phyloP scores from a whole-genome alignment of 192 early-diverging fungal genomes.

The Dissophora ornata region DNA sequence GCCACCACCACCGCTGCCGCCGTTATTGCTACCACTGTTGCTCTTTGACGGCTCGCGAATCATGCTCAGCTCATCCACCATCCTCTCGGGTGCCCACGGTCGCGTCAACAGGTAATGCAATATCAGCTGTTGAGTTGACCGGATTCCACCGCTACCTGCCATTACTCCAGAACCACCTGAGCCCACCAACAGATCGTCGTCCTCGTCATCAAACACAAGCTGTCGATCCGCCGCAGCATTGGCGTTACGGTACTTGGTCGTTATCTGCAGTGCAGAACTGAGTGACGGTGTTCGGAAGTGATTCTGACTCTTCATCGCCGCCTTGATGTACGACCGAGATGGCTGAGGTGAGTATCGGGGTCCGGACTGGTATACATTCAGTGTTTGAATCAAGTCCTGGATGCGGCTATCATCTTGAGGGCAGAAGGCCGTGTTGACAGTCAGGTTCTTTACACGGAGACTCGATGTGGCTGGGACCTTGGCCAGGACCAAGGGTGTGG shows the following conservation, averaged over 20 bases:
- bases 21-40: conserved; percentile 9
- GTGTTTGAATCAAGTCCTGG: conserved; percentile 63
- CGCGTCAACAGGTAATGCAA: conserved; percentile 77
- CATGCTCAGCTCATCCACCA: conserved; percentile 76
- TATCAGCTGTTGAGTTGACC: conserved; percentile 65
- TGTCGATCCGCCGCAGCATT: conserved; percentile 14
- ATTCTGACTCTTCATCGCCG: conserved; percentile 56
- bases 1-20: neutral
- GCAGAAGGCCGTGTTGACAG: conserved; percentile 14
- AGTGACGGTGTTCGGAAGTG: conserved; percentile 62
- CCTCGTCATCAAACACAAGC: conserved; percentile 55
- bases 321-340: conserved; percentile 57
- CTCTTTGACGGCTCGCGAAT: conserved; percentile 67
- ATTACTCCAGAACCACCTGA: too few relatives aligned
- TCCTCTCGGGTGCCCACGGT: conserved; percentile 75
- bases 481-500: too few relatives aligned
- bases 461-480: conserved; percentile 28
- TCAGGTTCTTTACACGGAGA: conserved; percentile 12
- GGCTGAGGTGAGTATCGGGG: conserved; percentile 64
- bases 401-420: conserved; percentile 61
- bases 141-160: conserved; percentile 15
- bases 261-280: conserved; percentile 57
- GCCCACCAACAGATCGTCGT: conserved; percentile 63
- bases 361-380: conserved; percentile 64
- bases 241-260: conserved; percentile 38